These are phyloP conservation scores for Penicillium pulvis DNA, from an alignment of 495 filamentous ascomycete species.

Conservation along the genomic window DNA sequence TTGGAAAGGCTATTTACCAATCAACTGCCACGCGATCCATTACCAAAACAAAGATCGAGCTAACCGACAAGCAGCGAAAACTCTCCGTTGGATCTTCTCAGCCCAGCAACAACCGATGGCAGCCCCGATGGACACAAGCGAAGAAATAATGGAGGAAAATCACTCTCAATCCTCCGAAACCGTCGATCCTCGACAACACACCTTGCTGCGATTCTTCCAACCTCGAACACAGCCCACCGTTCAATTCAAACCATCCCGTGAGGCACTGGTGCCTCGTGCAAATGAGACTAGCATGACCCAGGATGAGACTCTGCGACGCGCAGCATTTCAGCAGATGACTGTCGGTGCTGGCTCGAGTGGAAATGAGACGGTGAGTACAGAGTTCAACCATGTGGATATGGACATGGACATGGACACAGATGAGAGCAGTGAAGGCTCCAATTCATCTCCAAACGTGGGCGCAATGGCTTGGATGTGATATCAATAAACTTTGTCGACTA, in stretches of 20 bases:
- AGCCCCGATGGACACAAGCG: constrained; percentile 19
- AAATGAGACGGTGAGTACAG: constrained; percentile 30
- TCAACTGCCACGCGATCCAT: background rate
- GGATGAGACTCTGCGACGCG: constrained; percentile 22
- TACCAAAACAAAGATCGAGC: constrained; percentile 6
- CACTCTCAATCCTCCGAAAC: constrained; percentile 27
- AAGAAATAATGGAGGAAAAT: constrained; percentile 33
- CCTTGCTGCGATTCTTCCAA: constrained; percentile 47
- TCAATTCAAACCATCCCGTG: constrained; percentile 29
- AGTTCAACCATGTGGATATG: constrained; percentile 33
- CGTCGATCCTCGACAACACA: constrained; percentile 49
- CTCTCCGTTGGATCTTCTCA: constrained; percentile 49
- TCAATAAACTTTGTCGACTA: background rate
- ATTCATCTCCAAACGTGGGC: constrained; percentile 16
- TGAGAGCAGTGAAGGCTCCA: constrained; percentile 35
- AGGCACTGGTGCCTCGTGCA: constrained; percentile 31
- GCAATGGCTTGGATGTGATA: constrained; percentile 31
- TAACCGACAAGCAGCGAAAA: constrained; percentile 41
- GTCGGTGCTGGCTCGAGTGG: constrained; percentile 21
- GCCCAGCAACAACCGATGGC: constrained; percentile 34
- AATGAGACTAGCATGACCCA: constrained; percentile 23
- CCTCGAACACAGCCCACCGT: constrained; percentile 29
- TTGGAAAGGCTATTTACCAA: background rate
- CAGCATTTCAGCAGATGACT: constrained; percentile 21
- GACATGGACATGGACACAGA: constrained; percentile 53